These are phyloP conservation scores for Purpureocillium lavendulum DNA, from an alignment of 2,329 filamentous ascomycete species.

Conservation along the genomic window DNA sequence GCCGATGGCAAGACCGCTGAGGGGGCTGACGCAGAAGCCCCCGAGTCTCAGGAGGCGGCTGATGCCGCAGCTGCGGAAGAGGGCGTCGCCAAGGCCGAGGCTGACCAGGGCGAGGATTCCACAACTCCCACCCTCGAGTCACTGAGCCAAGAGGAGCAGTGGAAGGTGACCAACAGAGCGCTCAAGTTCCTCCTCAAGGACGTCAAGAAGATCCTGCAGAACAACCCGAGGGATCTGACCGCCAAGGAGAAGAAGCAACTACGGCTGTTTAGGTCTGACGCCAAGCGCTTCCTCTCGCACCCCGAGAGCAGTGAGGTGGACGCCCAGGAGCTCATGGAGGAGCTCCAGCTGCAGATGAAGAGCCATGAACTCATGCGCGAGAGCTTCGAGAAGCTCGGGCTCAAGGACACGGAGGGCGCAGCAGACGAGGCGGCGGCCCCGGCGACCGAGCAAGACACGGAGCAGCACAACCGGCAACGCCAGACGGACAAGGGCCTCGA, in stretches of 20 bases:
- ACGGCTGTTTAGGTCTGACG: slow-evolving; percentile 59
- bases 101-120: slow-evolving; percentile 8
- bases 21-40: slow-evolving; percentile 3
- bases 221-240: slow-evolving; percentile 43
- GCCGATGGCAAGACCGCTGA: neutral
- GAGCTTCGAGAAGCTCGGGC: slow-evolving; percentile 19
- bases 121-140: slow-evolving; percentile 4
- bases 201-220: slow-evolving; percentile 25
- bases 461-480: slow-evolving; percentile 19
- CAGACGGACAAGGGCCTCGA: slow-evolving; percentile 25
- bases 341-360: slow-evolving; percentile 23
- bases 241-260: slow-evolving; percentile 70
- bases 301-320: slow-evolving; percentile 21
- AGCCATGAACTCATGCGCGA: slow-evolving; percentile 21
- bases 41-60: neutral
- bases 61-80: slow-evolving; percentile 5
- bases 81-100: slow-evolving; percentile 15
- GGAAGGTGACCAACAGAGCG: slow-evolving; percentile 15
- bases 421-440: slow-evolving; percentile 5
- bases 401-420: slow-evolving; percentile 8
- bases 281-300: slow-evolving; percentile 49
- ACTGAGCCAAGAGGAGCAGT: slow-evolving; percentile 14
- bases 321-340: slow-evolving; percentile 19
- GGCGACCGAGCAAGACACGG: slow-evolving; percentile 10
- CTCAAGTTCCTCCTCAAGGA: slow-evolving; percentile 20